Percentiles rank a stretch among this genome's conserved stretches.
Evolutionary conservation across 1,284 basidiomycete species (phyloP).

Genomic region (Vanrija humicola): DNA sequence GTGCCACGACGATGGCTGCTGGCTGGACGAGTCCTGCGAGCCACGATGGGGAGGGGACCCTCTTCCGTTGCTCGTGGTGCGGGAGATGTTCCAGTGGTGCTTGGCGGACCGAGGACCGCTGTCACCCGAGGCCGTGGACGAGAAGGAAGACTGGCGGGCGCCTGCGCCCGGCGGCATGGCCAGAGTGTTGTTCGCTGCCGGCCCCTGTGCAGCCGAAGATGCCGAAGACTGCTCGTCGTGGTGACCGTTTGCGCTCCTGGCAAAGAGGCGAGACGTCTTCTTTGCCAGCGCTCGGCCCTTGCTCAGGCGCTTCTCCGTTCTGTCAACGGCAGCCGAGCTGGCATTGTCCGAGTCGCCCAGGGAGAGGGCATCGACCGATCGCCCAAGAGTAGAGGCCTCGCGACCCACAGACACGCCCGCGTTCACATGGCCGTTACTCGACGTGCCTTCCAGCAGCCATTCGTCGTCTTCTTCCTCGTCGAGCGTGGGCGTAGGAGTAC

Average conservation of each 20-base stretch:
- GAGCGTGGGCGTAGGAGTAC: background rate
- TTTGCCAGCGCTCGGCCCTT: conserved; percentile 37
- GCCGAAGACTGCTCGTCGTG: conserved; percentile 2
- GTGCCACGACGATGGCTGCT: conserved; percentile 19
- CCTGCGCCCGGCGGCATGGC: conserved; percentile 10
- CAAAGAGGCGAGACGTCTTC: conserved; percentile 44
- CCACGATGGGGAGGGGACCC: conserved; percentile 2
- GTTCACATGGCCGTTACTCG: conserved; percentile 13
- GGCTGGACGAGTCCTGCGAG: conserved; percentile 9
- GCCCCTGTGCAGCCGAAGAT: background rate
- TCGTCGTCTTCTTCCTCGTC: conserved; percentile 33
- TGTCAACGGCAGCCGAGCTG: conserved; percentile 8
- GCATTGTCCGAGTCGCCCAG: conserved; percentile 6
- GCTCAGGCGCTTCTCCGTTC: conserved; percentile 17
- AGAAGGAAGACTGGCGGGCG: conserved; percentile 35
- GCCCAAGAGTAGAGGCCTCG: conserved; percentile 11
- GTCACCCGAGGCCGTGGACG: conserved; percentile 31
- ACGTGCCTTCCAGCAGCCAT: conserved; percentile 35
- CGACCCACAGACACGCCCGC: conserved; percentile 16
- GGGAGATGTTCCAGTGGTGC: conserved; percentile 16
- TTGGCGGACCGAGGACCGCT: conserved; percentile 4
- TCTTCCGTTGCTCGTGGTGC: conserved; percentile 16
- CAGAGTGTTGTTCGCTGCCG: background rate
- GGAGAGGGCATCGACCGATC: conserved; percentile 12
- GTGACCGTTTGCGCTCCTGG: conserved; percentile 14